Evolutionary conservation across 768 basidiomycete genomes (phyloP).

Genomic region (Lactarius trivialis): DNA sequence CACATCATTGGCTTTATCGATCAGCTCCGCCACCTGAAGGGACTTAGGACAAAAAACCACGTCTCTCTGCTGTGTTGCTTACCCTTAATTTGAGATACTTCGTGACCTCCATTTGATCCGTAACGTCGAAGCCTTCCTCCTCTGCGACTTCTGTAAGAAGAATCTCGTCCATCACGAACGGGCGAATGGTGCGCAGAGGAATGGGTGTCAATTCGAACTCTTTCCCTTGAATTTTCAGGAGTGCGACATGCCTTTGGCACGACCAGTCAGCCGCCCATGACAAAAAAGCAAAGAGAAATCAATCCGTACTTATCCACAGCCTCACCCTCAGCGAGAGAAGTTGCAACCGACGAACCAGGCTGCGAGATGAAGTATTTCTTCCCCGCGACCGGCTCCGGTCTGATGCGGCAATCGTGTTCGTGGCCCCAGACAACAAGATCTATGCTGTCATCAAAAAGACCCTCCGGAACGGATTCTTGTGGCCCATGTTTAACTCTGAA

Average conservation of each 20-base stretch:
- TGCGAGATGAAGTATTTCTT: slow-evolving; percentile 90
- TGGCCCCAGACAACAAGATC: slow-evolving; percentile 97
- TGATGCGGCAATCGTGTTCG: slow-evolving; percentile 94
- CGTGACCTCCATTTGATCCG: slow-evolving; percentile 75
- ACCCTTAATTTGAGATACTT: slow-evolving; percentile 75
- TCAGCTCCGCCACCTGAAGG: slow-evolving; percentile 68
- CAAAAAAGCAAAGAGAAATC: background rate
- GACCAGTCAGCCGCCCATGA: background rate
- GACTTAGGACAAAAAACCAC: background rate
- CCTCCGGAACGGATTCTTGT: slow-evolving; percentile 91
- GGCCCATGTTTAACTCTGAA: slow-evolving; percentile 88
- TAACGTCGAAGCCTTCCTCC: slow-evolving; percentile 66
- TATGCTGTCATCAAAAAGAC: slow-evolving; percentile 93
- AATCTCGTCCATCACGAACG: slow-evolving; percentile 86
- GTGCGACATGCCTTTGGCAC: slow-evolving; percentile 72
- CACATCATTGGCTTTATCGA: slow-evolving; percentile 65
- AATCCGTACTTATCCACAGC: slow-evolving; percentile 73
- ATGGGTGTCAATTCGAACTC: slow-evolving; percentile 83
- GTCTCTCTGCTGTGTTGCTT: slow-evolving; percentile 11
- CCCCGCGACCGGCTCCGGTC: slow-evolving; percentile 85
- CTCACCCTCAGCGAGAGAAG: slow-evolving; percentile 91
- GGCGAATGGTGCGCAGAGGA: slow-evolving; percentile 84
- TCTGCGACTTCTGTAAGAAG: slow-evolving; percentile 71
- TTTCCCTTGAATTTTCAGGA: slow-evolving; percentile 82
- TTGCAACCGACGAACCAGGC: slow-evolving; percentile 93